phyloP scores from a whole-genome alignment of 805 yeast species.

The Ogataea siamensis region DNA sequence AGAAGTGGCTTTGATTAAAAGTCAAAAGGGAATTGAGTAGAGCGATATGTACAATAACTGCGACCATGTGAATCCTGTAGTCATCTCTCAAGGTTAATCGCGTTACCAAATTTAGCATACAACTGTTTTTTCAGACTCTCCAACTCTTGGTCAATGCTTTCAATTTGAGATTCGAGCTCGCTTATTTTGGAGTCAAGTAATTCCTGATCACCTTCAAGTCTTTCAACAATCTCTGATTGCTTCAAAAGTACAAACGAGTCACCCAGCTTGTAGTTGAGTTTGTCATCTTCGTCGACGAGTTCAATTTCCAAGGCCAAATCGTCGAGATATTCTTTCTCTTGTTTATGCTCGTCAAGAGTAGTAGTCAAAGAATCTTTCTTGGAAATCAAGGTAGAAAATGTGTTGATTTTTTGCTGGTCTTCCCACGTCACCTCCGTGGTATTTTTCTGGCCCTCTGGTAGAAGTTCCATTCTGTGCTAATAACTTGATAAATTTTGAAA shows the following conservation, averaged over 20 bases:
- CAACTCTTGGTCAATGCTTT: constrained; percentile 53
- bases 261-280: constrained; percentile 75
- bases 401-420: constrained; percentile 87
- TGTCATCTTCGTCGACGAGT: constrained; percentile 73
- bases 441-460: constrained; percentile 57
- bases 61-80: constrained; percentile 1
- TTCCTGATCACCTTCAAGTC: constrained; percentile 63
- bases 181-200: constrained; percentile 49
- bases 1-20: constrained; percentile 55
- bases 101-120: constrained; percentile 85
- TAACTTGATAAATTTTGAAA: not conserved
- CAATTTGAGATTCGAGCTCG: constrained; percentile 45
- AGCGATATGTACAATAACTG: constrained; percentile 13
- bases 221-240: constrained; percentile 63
- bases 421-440: constrained; percentile 68
- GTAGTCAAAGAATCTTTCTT: constrained; percentile 59
- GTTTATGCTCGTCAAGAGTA: constrained; percentile 46
- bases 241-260: constrained; percentile 71
- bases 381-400: constrained; percentile 78
- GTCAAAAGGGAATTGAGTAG: constrained; percentile 30
- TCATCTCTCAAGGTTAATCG: constrained; percentile 77
- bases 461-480: constrained; percentile 27
- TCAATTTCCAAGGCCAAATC: constrained; percentile 85
- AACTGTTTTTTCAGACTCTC: constrained; percentile 63
- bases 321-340: constrained; percentile 84